Conservation (phyloP, 257 asterid genomes). For the Gentiana macrophylla region DNA sequence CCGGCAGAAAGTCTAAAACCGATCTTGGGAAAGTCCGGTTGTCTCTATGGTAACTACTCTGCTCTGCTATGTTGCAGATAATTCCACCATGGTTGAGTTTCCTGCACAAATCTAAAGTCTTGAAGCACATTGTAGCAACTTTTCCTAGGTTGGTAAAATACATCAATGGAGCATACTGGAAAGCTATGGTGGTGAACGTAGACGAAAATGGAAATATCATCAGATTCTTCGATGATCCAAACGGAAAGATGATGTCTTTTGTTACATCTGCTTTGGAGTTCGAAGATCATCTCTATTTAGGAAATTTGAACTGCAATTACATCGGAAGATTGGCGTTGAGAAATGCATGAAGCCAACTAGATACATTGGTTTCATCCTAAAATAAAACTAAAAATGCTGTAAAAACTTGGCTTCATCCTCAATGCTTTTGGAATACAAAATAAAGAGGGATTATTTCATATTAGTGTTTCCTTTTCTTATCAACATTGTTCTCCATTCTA, state of each 20-base stretch:
- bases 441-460: background rate
- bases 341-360: background rate
- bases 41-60: background rate
- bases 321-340: constrained; percentile 39
- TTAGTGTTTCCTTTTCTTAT: constrained; percentile 43
- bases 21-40: background rate
- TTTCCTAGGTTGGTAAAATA: constrained; percentile 16
- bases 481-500: constrained; percentile 19
- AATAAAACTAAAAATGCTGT: background rate
- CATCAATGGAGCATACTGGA: constrained; percentile 7
- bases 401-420: background rate
- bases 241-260: constrained; percentile 41
- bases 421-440: no score
- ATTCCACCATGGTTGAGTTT: constrained; percentile 20
- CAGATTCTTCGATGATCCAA: constrained; percentile 53
- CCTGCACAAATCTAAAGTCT: constrained; percentile 20
- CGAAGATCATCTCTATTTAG: constrained; percentile 53
- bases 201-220: constrained; percentile 38
- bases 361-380: background rate
- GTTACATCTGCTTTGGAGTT: constrained; percentile 65
- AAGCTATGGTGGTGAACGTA: constrained; percentile 51
- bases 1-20: no score
- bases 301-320: constrained; percentile 44
- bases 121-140: constrained; percentile 17
- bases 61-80: constrained; percentile 16